Evolutionary conservation across 305 asterid genomes (phyloP).

Genomic region (Euphrasia arctica): DNA sequence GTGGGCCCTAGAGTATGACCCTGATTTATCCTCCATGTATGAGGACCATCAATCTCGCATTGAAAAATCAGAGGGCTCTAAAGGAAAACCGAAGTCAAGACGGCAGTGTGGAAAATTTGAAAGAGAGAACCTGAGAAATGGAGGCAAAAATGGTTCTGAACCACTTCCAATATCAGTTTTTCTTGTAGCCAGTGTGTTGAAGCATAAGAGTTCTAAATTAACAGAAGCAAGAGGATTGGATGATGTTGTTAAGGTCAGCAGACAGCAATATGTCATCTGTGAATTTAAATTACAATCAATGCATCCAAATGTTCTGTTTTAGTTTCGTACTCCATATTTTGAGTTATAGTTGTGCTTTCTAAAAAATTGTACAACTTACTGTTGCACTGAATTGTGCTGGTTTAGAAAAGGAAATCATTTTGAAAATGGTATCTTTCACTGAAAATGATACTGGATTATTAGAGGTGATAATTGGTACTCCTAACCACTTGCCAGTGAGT

Average conservation of each 20-base stretch:
- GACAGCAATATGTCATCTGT: constrained; percentile 29
- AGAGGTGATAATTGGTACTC: background rate
- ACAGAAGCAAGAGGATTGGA: constrained; percentile 95
- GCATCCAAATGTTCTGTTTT: background rate
- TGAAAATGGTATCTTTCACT: background rate
- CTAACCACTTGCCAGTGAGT: background rate
- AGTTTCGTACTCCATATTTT: background rate
- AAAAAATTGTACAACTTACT: background rate
- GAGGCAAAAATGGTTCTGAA: constrained; percentile 42
- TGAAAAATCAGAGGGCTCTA: constrained; percentile 57
- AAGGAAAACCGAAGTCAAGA: constrained; percentile 55
- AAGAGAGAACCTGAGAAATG: constrained; percentile 61
- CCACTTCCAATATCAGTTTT: constrained; percentile 91
- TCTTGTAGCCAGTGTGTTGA: constrained; percentile 91
- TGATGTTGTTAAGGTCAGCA: constrained; percentile 80
- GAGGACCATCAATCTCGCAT: constrained; percentile 54
- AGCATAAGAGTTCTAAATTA: constrained; percentile 72
- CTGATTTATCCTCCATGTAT: constrained; percentile 58
- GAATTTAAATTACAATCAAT: background rate
- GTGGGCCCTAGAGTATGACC: constrained; percentile 99
- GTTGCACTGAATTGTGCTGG: background rate
- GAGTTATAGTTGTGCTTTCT: background rate
- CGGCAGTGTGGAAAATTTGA: constrained; percentile 86
- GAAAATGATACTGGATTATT: background rate
- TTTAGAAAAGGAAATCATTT: background rate